Evolutionary conservation across 208 protist species (phyloP).

Genomic region (Leishmania martiniquensis): DNA sequence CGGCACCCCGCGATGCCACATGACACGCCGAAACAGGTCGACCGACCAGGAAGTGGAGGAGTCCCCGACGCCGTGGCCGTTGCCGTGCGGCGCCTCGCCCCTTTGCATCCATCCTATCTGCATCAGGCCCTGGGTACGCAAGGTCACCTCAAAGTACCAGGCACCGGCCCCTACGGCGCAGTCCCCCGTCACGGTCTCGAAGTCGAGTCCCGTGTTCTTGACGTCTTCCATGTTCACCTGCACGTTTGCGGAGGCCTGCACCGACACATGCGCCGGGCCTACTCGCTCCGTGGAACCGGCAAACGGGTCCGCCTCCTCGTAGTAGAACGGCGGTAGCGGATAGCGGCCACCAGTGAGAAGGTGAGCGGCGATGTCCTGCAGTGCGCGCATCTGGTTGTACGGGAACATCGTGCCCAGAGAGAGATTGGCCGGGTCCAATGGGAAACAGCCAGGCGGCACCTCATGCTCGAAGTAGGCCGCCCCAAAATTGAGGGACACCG

Average conservation of each 20-base stretch:
- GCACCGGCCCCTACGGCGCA: conserved; percentile 74
- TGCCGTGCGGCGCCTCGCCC: conserved; percentile 27
- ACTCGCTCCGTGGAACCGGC: conserved; percentile 64
- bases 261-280: conserved; percentile 87
- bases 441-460: conserved; percentile 66
- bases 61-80: conserved; percentile 78
- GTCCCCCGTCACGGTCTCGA: conserved; percentile 80
- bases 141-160: conserved; percentile 93
- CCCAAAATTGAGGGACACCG: conserved; percentile 86
- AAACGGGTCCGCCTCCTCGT: conserved; percentile 89
- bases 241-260: conserved; percentile 69
- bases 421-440: conserved; percentile 81
- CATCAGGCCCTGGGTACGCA: conserved; percentile 90
- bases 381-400: conserved; percentile 89
- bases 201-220: conserved; percentile 70
- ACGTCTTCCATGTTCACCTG: conserved; percentile 76
- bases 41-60: conserved; percentile 83
- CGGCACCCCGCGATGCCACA: conserved; percentile 84
- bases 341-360: conserved; percentile 62
- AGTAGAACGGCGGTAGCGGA: conserved; percentile 82
- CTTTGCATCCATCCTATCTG: conserved; percentile 89
- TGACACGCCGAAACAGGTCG: conserved; percentile 86
- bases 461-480: conserved; percentile 87
- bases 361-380: conserved; percentile 84
- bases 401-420: conserved; percentile 77